phyloP scores from a whole-genome alignment of 2,329 filamentous ascomycete genomes.

The Zymoseptoria pseudotritici region DNA sequence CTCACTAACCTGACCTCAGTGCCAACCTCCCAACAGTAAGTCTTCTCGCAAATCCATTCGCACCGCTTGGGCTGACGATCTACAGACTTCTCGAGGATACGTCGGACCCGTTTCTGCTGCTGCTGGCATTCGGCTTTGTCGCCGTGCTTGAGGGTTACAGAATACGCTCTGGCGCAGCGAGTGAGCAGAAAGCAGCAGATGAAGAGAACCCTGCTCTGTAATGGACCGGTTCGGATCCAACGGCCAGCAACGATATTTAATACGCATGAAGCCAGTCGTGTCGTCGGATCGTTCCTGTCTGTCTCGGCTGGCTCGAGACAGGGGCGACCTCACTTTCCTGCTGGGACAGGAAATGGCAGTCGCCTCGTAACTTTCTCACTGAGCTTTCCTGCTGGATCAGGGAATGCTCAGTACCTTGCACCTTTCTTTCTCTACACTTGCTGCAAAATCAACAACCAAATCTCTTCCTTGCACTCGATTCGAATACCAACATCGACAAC shows the following conservation, averaged over 20 bases:
- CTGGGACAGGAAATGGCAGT: neutral
- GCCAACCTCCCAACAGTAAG: too few species aligned
- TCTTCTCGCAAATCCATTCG: too few species aligned
- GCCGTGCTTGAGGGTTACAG: too few species aligned
- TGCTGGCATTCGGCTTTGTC: too few species aligned
- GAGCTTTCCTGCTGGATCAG: neutral
- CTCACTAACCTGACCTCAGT: too few species aligned
- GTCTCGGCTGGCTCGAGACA: neutral
- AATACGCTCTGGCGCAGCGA: too few species aligned
- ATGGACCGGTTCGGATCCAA: too few species aligned
- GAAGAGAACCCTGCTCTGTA: too few species aligned
- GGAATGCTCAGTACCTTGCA: neutral
- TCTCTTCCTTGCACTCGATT: neutral
- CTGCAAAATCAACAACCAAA: neutral
- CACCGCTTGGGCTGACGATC: too few species aligned
- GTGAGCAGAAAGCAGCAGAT: too few species aligned
- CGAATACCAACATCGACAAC: neutral
- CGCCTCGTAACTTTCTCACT: neutral
- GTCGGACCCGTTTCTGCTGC: too few species aligned
- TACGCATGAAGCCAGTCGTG: neutral
- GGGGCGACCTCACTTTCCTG: neutral
- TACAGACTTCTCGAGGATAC: too few species aligned
- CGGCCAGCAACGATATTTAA: neutral
- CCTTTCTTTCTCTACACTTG: neutral
- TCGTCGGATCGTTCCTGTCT: neutral